Percentiles rank a stretch among this genome's conserved stretches.
These are phyloP conservation scores for Aspergillus luchuensis DNA, from an alignment of 2,329 filamentous ascomycete genomes.

Conservation along the genomic window DNA sequence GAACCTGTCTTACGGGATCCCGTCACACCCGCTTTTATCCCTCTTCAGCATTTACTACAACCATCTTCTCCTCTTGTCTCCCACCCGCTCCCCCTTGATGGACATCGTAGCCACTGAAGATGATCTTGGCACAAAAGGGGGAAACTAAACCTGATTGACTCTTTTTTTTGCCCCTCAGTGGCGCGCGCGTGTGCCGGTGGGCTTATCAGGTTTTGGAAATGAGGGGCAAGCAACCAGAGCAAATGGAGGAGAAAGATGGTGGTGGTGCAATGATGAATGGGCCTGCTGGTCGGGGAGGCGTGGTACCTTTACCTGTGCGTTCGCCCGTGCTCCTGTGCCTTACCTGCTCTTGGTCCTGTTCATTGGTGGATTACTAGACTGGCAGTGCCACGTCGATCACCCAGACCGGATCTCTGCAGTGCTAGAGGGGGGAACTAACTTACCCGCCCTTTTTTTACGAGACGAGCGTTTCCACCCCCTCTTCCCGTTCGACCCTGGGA, in stretches of 20 bases:
- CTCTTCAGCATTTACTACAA: not conserved
- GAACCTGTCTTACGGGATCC: not conserved
- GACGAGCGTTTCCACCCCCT: not conserved
- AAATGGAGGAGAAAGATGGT: not conserved
- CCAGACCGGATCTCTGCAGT: slow-evolving; percentile 1
- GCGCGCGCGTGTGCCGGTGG: not conserved
- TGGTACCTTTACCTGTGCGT: slow-evolving; percentile 2
- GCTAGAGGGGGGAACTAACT: not conserved
- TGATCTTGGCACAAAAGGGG: slow-evolving; percentile 6
- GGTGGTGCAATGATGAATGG: not conserved
- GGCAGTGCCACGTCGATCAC: slow-evolving; percentile 15
- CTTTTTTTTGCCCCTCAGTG: slow-evolving; percentile 4
- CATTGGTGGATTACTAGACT: not conserved
- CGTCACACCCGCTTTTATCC: too few relatives aligned
- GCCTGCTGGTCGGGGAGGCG: not conserved
- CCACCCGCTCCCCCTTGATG: not conserved
- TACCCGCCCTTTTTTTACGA: slow-evolving; percentile 2
- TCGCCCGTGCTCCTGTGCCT: slow-evolving; percentile 2
- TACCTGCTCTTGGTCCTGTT: not conserved
- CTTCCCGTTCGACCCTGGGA: not conserved
- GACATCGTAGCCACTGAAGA: not conserved
- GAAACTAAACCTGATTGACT: slow-evolving; percentile 8
- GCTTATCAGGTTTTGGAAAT: slow-evolving; percentile 1
- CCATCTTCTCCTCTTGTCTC: not conserved
- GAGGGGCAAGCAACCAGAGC: not conserved